phyloP scores from a whole-genome alignment of 371 early-diverging fungal species.

The Mortierella sp. region DNA sequence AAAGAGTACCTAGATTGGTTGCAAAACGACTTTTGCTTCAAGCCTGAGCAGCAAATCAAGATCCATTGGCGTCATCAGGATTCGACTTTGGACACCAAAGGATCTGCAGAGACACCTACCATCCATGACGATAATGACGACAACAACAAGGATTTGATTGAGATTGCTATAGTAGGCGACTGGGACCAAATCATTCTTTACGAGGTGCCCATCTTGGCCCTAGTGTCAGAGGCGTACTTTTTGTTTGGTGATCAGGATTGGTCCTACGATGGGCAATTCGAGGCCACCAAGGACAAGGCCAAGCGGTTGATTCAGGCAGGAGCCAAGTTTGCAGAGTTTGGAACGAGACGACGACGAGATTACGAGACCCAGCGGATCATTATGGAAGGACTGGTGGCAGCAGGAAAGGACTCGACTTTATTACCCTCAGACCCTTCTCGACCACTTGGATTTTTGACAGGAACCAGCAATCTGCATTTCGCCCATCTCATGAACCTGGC shows the following conservation, averaged over 20 bases:
- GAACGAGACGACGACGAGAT: constrained; percentile 78
- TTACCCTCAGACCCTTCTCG: not conserved
- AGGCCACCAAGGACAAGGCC: constrained; percentile 64
- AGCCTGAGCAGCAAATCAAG: constrained; percentile 67
- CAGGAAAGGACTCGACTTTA: constrained; percentile 15
- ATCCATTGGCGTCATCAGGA: constrained; percentile 24
- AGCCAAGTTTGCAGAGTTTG: constrained; percentile 83
- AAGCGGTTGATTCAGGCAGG: constrained; percentile 61
- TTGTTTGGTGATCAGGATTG: constrained; percentile 77
- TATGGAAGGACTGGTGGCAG: constrained; percentile 58
- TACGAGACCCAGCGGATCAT: constrained; percentile 77
- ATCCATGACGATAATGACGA: not conserved
- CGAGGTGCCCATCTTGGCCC: constrained; percentile 77
- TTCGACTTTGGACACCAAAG: constrained; percentile 21
- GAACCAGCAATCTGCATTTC: constrained; percentile 80
- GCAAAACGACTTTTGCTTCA: constrained; percentile 61
- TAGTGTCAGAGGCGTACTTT: constrained; percentile 79
- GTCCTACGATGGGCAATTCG: constrained; percentile 71
- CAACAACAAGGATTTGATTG: constrained; percentile 31
- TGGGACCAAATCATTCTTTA: constrained; percentile 84
- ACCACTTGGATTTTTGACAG: constrained; percentile 60
- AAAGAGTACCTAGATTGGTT: constrained; percentile 70
- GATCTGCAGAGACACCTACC: constrained; percentile 4
- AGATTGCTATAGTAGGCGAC: constrained; percentile 64
- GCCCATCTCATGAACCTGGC: constrained; percentile 71